phyloP scores from a whole-genome alignment of 768 basidiomycete genomes.

The Dioszegia crocea region DNA sequence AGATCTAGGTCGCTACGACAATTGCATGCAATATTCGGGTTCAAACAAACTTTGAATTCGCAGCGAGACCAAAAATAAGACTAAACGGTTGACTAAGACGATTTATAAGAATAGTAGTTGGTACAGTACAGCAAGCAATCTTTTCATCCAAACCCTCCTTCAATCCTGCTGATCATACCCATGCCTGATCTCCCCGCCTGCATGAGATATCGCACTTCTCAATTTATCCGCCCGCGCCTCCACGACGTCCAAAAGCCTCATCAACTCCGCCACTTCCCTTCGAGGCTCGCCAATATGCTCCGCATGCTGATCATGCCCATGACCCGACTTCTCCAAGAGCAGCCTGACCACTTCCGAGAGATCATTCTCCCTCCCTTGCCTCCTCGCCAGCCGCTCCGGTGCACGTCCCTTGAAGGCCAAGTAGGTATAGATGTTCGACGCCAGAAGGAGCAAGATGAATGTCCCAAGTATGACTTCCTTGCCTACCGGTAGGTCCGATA shows the following conservation, averaged over 20 bases:
- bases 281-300: neutral
- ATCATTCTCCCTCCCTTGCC: conserved; percentile 16
- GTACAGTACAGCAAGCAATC: no score
- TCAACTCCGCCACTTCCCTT: conserved; percentile 26
- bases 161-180: neutral
- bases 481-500: conserved; percentile 22
- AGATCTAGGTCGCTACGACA: no score
- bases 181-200: neutral
- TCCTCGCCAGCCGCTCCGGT: conserved; percentile 11
- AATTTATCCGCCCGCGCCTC: conserved; percentile 21
- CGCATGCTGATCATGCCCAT: neutral
- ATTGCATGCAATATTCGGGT: no score
- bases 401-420: conserved; percentile 10
- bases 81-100: no score
- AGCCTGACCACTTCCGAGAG: conserved; percentile 25
- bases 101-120: no score
- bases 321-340: conserved; percentile 14
- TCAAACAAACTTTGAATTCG: no score
- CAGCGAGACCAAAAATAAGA: no score
- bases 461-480: conserved; percentile 22
- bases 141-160: neutral
- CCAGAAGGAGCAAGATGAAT: conserved; percentile 31
- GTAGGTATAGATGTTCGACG: conserved; percentile 46
- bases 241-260: conserved; percentile 27
- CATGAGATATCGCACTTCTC: neutral